Conservation (phyloP, 2,329 filamentous ascomycete genomes). For the Colletotrichum sp. region DNA sequence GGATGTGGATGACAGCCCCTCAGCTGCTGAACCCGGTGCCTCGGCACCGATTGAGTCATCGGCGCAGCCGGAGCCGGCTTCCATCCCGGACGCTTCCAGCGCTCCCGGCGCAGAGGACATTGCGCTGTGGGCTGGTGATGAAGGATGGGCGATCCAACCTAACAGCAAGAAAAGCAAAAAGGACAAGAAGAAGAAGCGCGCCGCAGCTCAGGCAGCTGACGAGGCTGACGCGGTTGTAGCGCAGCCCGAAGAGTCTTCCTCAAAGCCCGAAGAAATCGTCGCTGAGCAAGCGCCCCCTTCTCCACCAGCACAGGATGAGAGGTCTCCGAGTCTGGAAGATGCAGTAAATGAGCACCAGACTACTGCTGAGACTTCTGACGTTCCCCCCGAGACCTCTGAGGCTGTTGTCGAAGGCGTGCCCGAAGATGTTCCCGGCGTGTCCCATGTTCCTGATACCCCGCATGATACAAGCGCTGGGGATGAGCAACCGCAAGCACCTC, state of each 20-base stretch:
- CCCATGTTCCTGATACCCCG: background rate
- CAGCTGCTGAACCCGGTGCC: background rate
- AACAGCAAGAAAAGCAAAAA: slow-evolving; percentile 27
- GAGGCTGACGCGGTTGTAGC: background rate
- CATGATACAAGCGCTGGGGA: background rate
- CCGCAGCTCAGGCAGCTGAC: background rate
- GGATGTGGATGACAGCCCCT: background rate
- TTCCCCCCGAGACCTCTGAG: background rate
- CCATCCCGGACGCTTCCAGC: background rate
- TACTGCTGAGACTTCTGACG: background rate
- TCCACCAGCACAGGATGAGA: background rate
- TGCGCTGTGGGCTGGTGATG: slow-evolving; percentile 5
- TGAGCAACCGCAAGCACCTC: background rate
- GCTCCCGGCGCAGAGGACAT: background rate
- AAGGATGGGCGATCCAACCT: slow-evolving; percentile 17
- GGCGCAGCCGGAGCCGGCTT: background rate
- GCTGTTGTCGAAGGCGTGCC: background rate
- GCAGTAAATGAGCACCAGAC: background rate
- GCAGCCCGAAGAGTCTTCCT: background rate
- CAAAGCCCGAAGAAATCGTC: background rate
- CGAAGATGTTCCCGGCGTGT: background rate
- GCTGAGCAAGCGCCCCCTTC: background rate
- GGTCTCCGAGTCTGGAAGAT: background rate
- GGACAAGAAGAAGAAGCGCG: slow-evolving; percentile 21
- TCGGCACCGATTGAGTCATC: background rate